Evolutionary conservation across 108 stramenopile species (phyloP).

Genomic region (Cyclotella baltica): DNA sequence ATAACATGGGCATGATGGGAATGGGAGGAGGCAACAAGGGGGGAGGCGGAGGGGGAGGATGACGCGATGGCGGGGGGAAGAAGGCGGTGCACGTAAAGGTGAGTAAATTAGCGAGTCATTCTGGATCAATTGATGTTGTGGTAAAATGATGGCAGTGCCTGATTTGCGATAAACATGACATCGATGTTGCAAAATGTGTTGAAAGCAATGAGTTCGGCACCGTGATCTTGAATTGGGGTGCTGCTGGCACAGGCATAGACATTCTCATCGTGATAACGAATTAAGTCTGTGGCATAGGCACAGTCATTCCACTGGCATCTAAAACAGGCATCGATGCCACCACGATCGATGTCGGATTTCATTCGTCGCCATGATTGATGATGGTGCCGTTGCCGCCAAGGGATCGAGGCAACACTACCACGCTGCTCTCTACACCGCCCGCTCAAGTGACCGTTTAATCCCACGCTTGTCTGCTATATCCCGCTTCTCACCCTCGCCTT

Average conservation of each 20-base stretch:
- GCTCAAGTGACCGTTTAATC: no score
- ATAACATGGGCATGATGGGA: constrained; percentile 38
- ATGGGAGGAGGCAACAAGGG: constrained; percentile 8
- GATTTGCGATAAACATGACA: neutral
- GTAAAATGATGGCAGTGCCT: neutral
- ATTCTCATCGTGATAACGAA: neutral
- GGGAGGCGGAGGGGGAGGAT: constrained; percentile 3
- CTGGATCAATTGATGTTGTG: neutral
- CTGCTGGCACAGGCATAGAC: constrained; percentile 13
- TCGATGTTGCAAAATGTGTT: neutral
- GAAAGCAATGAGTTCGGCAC: neutral
- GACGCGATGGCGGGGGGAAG: constrained; percentile 12
- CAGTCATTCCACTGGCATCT: neutral
- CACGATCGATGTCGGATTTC: neutral
- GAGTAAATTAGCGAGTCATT: constrained; percentile 1
- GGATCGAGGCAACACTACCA: no score
- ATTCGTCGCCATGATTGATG: neutral
- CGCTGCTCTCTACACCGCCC: no score
- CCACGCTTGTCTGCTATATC: no score
- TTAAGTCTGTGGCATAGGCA: constrained; percentile 7
- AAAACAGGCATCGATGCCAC: constrained; percentile 3
- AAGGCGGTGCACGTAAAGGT: constrained; percentile 63
- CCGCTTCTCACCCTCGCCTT: neutral
- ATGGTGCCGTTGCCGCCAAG: no score
- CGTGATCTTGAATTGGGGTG: neutral